A percentile compares a stretch with the other conserved stretches of the same genome.
phyloP scores from a whole-genome alignment of 2,329 filamentous ascomycete genomes.

The Hypoxylon sp. region DNA sequence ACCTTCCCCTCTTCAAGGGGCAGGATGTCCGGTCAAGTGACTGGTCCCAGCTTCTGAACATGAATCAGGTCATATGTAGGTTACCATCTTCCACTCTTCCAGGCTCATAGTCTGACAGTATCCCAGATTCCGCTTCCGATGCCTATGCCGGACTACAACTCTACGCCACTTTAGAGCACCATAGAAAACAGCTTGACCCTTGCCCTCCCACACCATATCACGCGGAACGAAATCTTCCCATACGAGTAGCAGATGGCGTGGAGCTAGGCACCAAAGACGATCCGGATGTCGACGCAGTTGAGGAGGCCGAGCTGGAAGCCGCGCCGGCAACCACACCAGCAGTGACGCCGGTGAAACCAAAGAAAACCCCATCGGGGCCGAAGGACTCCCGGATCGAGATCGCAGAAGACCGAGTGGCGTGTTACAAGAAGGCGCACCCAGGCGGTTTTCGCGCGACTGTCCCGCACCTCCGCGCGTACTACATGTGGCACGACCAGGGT shows the following conservation, averaged over 20 bases:
- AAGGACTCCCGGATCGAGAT: constrained; percentile 54
- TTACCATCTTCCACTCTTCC: constrained; percentile 24
- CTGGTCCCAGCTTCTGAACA: constrained; percentile 71
- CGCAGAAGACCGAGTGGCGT: constrained; percentile 51
- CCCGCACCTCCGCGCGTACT: constrained; percentile 64
- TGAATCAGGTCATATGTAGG: constrained; percentile 75
- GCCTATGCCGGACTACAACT: constrained; percentile 81
- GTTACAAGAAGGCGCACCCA: constrained; percentile 48
- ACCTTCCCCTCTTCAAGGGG: constrained; percentile 79
- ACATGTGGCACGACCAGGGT: constrained; percentile 67
- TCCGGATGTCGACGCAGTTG: constrained; percentile 40
- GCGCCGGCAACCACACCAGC: background rate
- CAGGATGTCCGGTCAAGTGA: constrained; percentile 73
- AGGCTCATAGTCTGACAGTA: constrained; percentile 34
- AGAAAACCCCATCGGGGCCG: constrained; percentile 10
- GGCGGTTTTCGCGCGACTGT: constrained; percentile 12
- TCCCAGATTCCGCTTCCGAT: constrained; percentile 77
- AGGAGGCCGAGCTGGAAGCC: constrained; percentile 37
- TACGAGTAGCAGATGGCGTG: constrained; percentile 60
- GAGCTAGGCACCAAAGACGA: constrained; percentile 44
- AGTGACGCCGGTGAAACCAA: background rate
- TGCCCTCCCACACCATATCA: constrained; percentile 74
- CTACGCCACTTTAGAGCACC: constrained; percentile 73
- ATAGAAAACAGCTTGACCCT: constrained; percentile 71
- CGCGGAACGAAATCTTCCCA: constrained; percentile 71